These are phyloP conservation scores for Panicum virgatum DNA, from an alignment of 202 grass and related monocot species.

Conservation along the genomic window DNA sequence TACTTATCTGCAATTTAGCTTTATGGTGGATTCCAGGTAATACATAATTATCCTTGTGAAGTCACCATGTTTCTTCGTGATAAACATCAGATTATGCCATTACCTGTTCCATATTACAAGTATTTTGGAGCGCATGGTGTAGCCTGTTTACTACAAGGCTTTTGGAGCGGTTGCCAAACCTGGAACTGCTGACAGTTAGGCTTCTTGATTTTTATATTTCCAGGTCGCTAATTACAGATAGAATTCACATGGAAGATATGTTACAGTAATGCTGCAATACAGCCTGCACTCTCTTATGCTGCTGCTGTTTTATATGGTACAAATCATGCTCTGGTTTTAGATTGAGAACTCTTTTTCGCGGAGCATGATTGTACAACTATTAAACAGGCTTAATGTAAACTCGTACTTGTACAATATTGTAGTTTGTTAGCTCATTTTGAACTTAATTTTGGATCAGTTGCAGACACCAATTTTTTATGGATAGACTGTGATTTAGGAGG, in stretches of 20 bases:
- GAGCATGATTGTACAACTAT: slow-evolving; percentile 3
- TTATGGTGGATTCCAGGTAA: slow-evolving; percentile 62
- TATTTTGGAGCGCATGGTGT: slow-evolving; percentile 8
- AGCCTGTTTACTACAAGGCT: no score
- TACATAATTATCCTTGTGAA: background rate
- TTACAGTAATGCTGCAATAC: slow-evolving; percentile 29
- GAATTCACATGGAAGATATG: background rate
- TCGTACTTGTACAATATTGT: no score
- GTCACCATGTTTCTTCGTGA: background rate
- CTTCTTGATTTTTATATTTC: slow-evolving; percentile 14
- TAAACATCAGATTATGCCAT: background rate
- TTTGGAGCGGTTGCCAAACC: background rate
- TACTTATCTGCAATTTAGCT: slow-evolving; percentile 81
- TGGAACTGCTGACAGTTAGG: background rate
- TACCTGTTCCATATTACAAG: background rate
- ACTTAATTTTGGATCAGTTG: no score
- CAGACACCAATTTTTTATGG: no score
- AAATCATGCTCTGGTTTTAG: background rate
- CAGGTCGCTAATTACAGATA: background rate
- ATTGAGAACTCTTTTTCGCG: background rate
- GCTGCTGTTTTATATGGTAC: background rate
- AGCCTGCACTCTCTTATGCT: background rate
- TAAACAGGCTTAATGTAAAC: no score
- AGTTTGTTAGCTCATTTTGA: no score
- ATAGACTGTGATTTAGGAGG: no score